Conservation (phyloP, 805 yeast species). For the Jamesozyma hellenica region DNA sequence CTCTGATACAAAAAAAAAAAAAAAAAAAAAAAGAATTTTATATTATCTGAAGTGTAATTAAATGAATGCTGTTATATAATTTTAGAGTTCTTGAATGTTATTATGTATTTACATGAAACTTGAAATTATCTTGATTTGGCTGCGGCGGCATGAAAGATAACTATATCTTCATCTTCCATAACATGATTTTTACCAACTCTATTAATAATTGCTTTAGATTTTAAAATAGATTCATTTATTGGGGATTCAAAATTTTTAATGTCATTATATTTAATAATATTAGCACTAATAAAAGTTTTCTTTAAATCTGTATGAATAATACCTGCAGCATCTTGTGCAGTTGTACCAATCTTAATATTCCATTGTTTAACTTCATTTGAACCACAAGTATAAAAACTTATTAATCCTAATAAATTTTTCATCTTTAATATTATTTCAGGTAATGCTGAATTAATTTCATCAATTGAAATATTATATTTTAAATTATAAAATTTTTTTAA, state of each 20-base stretch:
- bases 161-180: slow-evolving; percentile 78
- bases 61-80: too few species aligned
- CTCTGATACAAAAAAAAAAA: slow-evolving; percentile 22
- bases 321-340: slow-evolving; percentile 86
- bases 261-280: slow-evolving; percentile 60
- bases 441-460: slow-evolving; percentile 38
- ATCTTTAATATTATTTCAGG: slow-evolving; percentile 55
- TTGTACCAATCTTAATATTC: slow-evolving; percentile 67
- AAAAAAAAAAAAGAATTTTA: too few species aligned
- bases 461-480: slow-evolving; percentile 35
- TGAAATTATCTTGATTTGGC: slow-evolving; percentile 28
- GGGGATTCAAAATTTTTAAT: slow-evolving; percentile 12
- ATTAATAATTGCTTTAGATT: slow-evolving; percentile 21
- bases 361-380: slow-evolving; percentile 79
- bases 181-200: slow-evolving; percentile 57
- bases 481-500: slow-evolving; percentile 7
- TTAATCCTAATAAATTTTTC: slow-evolving; percentile 58
- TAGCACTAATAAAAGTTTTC: slow-evolving; percentile 71
- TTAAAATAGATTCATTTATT: slow-evolving; percentile 18
- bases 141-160: slow-evolving; percentile 63
- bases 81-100: background rate
- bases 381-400: slow-evolving; percentile 84
- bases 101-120: background rate
- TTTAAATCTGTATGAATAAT: slow-evolving; percentile 79
- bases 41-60: too few species aligned